Evolutionary conservation across 148 eudicot genomes (phyloP), one percentile per base, ranked within the genome.

Genomic region (Rhododendron kiyosumense): DNA sequence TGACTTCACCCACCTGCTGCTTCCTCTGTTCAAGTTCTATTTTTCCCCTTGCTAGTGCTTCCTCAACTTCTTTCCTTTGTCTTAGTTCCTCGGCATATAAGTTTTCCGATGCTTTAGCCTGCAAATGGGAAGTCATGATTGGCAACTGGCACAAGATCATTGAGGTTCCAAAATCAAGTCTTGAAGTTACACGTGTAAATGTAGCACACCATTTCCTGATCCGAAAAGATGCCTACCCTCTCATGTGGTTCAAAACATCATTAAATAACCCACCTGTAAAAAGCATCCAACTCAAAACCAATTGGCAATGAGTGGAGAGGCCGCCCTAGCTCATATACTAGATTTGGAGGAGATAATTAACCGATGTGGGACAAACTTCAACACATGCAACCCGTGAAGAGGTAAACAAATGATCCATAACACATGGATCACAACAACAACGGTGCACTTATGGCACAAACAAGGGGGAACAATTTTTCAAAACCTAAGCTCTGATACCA

Each of bases 61-160:
- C 95, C 79, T 93, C 96, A 48, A 87, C 85, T 88, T 89, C 94
- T 90, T 86, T 90, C 85, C 93, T 86, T 75, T 82, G 88, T 91
- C 91, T 90, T 84, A 83, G 30, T 90, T 93, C 96, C 87, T 93
- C 96, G 17, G 86, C 71, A 85, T 87, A 90, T 83, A 91, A 89
- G 73, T 59, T 89, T 88, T 94, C 95, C 18, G 89, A 89, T 81
- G 86, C 65, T 89, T 91, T 89, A 45, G 83, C 88, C 88, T 86
- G 77, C 52, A 87, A 46, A 83, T 54, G 49, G 28, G 81, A 43
- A 86, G 67, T 30, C 63, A 75, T 26, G 24, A 85, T 69, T 59
- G 30, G 34, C 61, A 79, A 69, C 15, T n/a, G 18, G 30, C 12
- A 36, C 28, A 26, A 67, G 34, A 65, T 85, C 46, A 22, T 65